phyloP scores from a whole-genome alignment of 1,284 basidiomycete species.

The Irpex sp. region DNA sequence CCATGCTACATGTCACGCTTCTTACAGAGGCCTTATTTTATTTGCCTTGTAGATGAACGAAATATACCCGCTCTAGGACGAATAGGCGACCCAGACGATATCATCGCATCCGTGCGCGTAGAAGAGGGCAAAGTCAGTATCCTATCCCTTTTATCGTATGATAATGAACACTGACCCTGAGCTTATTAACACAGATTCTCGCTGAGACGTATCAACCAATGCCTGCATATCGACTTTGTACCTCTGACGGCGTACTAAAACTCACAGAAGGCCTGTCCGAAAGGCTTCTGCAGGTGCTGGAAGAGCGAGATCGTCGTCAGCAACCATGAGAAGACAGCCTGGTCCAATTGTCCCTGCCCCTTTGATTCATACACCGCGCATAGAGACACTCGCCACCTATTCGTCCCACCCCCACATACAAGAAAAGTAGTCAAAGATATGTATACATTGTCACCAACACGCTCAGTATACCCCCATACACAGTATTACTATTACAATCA shows the following conservation, averaged over 20 bases:
- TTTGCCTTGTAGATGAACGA: slow-evolving; percentile 45
- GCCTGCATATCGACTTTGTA: slow-evolving; percentile 75
- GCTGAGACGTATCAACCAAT: slow-evolving; percentile 71
- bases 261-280: slow-evolving; percentile 57
- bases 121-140: slow-evolving; percentile 55
- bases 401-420: no score
- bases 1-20: background rate
- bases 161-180: background rate
- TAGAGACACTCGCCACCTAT: no score
- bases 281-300: slow-evolving; percentile 36
- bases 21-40: background rate
- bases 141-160: no score
- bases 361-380: no score
- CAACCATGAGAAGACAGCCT: no score
- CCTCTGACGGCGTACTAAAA: slow-evolving; percentile 57
- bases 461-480: background rate
- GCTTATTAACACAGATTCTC: slow-evolving; percentile 40
- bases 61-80: slow-evolving; percentile 67
- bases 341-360: no score
- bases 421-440: no score
- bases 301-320: slow-evolving; percentile 8
- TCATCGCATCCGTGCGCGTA: slow-evolving; percentile 68
- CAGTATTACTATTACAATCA: background rate
- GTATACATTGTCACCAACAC: no score
- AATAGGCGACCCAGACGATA: slow-evolving; percentile 77